Conservation (phyloP, 202 grass and related monocot genomes). For the Panicum virgatum region DNA sequence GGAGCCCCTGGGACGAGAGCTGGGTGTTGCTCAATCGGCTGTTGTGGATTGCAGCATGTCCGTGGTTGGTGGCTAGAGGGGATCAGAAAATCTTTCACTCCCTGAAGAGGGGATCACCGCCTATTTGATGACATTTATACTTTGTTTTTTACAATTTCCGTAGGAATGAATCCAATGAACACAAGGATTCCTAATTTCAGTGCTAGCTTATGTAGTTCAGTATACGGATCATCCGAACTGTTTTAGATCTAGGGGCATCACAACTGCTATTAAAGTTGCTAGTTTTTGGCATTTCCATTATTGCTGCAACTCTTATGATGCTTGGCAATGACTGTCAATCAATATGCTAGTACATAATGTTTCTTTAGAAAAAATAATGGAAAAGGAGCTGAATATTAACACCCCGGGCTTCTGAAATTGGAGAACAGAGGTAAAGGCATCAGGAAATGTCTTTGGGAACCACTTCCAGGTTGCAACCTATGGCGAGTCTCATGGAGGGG, state of each 20-base stretch:
- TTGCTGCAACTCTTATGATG: neutral
- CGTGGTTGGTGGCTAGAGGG: neutral
- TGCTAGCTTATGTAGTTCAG: neutral
- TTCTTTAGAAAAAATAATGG: neutral
- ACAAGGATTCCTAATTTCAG: neutral
- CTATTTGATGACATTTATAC: neutral
- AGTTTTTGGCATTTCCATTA: neutral
- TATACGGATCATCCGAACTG: neutral
- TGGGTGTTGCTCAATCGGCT: neutral
- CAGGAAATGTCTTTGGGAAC: conserved; percentile 78
- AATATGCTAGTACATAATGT: neutral
- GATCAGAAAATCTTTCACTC: neutral
- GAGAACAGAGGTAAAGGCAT: conserved; percentile 73
- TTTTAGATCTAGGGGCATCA: conserved; percentile 19
- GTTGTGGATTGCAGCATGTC: neutral
- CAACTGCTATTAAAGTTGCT: neutral
- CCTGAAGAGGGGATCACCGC: neutral
- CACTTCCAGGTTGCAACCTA: conserved; percentile 90
- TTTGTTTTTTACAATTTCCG: neutral
- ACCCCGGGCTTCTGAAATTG: conserved; percentile 6
- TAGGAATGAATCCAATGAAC: neutral
- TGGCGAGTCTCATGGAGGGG: conserved; percentile 95
- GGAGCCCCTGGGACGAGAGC: neutral
- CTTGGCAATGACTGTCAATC: neutral
- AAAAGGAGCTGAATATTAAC: neutral